Percentiles rank a stretch among this genome's conserved stretches.
phyloP scores from a whole-genome alignment of 192 early-diverging fungal species.

The Gryganskiella cystojenkinii region DNA sequence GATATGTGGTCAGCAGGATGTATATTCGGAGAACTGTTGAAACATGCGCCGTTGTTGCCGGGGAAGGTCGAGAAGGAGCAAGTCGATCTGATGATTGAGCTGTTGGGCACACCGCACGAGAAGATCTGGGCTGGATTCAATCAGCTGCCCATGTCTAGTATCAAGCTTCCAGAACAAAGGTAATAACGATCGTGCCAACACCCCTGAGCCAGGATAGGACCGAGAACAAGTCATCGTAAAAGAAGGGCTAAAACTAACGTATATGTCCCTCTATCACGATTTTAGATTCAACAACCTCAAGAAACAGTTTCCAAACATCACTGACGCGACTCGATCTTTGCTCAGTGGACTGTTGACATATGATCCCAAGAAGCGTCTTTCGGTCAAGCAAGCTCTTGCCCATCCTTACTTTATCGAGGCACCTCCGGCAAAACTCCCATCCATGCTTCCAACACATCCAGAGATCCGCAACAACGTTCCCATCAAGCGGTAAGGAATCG shows the following conservation, averaged over 20 bases:
- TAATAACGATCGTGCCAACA: no score
- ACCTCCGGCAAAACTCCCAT: constrained; percentile 64
- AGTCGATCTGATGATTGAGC: constrained; percentile 72
- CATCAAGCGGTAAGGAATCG: constrained; percentile 21
- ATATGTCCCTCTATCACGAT: background rate
- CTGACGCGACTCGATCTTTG: constrained; percentile 65
- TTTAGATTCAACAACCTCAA: constrained; percentile 68
- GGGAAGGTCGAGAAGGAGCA: constrained; percentile 87
- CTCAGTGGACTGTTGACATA: constrained; percentile 80
- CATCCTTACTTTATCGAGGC: constrained; percentile 83
- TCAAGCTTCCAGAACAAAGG: constrained; percentile 70
- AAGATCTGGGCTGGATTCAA: constrained; percentile 83
- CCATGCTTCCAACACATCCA: constrained; percentile 65
- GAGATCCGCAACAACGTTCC: constrained; percentile 65
- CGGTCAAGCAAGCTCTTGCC: constrained; percentile 71
- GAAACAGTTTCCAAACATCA: constrained; percentile 62
- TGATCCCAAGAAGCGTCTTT: constrained; percentile 73
- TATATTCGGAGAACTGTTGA: constrained; percentile 88
- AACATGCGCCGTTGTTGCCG: constrained; percentile 77
- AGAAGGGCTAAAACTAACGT: no score
- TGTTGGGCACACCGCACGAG: constrained; percentile 82
- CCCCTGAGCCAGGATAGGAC: no score
- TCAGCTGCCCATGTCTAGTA: constrained; percentile 69
- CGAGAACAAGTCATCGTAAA: no score
- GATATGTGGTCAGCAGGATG: constrained; percentile 98